A percentile compares a stretch with the other conserved stretches of the same genome.
Conservation (phyloP, 208 protist species). For the Trypanosoma avium region DNA sequence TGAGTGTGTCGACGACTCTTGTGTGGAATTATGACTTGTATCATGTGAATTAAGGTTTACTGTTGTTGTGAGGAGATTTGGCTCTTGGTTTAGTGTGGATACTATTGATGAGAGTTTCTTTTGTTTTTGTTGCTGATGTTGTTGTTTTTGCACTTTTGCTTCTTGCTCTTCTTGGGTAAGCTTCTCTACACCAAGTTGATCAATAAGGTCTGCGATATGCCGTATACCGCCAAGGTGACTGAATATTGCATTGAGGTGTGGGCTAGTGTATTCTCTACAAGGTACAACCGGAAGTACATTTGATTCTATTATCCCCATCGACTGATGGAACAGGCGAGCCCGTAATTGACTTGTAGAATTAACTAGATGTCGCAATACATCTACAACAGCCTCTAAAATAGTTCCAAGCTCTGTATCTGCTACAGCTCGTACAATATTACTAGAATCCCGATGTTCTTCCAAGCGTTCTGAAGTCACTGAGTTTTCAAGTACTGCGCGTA, state of each 20-base stretch:
- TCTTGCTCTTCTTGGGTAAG: background rate
- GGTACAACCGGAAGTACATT: constrained; percentile 15
- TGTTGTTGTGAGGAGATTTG: too few species aligned
- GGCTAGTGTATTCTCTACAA: constrained; percentile 14
- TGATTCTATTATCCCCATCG: background rate
- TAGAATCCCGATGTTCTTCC: background rate
- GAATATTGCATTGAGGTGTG: constrained; percentile 28
- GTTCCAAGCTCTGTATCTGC: constrained; percentile 13
- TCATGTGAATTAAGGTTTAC: too few species aligned
- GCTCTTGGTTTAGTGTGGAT: too few species aligned
- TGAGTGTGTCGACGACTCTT: background rate
- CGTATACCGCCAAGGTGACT: constrained; percentile 25
- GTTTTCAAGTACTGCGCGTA: constrained; percentile 2
- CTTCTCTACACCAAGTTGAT: background rate
- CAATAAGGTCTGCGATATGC: constrained; percentile 14
- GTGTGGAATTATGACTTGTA: background rate
- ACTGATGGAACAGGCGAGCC: background rate
- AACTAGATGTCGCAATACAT: constrained; percentile 11
- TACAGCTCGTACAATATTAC: background rate
- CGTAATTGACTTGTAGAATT: background rate
- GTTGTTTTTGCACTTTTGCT: background rate
- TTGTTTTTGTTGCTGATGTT: too few species aligned
- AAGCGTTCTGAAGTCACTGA: background rate
- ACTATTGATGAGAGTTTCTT: too few species aligned
- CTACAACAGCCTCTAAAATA: constrained; percentile 7